Evolutionary conservation across 768 basidiomycete genomes (phyloP).

Genomic region (Panus rudis): DNA sequence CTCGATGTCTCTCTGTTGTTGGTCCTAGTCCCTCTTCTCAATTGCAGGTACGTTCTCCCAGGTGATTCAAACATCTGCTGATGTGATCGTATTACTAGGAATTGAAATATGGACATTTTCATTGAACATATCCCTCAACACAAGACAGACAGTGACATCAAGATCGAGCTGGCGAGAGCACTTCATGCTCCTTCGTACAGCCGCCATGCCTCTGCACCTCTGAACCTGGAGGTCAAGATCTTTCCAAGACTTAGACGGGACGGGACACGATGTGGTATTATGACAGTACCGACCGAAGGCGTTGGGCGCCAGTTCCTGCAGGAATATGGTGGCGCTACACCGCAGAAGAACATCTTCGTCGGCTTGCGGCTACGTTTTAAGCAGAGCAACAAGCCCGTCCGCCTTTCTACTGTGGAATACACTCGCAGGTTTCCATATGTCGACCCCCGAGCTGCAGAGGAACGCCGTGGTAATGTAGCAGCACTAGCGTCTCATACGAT

Average conservation of each 20-base stretch:
- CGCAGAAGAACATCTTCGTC: not conserved
- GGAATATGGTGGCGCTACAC: slow-evolving; percentile 8
- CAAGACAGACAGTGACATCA: slow-evolving; percentile 2
- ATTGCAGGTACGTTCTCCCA: too few species aligned
- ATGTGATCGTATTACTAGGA: too few species aligned
- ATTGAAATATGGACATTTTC: slow-evolving; percentile 14
- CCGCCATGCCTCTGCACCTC: slow-evolving; percentile 3
- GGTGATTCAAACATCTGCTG: too few species aligned
- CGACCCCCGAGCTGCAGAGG: slow-evolving; percentile 30
- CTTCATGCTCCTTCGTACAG: slow-evolving; percentile 7
- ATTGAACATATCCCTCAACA: slow-evolving; percentile 7
- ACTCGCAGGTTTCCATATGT: slow-evolving; percentile 30
- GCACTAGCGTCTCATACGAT: slow-evolving; percentile 4
- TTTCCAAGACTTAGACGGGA: too few species aligned
- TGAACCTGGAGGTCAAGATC: slow-evolving; percentile 8
- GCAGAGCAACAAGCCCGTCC: slow-evolving; percentile 4
- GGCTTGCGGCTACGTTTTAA: slow-evolving; percentile 25
- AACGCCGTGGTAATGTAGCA: slow-evolving; percentile 23
- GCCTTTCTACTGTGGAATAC: slow-evolving; percentile 28
- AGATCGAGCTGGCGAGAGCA: slow-evolving; percentile 5
- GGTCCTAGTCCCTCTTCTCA: too few species aligned
- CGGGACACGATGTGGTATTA: slow-evolving; percentile 4
- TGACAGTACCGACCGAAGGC: slow-evolving; percentile 7
- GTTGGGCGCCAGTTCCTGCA: slow-evolving; percentile 9
- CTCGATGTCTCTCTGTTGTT: too few species aligned